Base-by-base conservation (phyloP, 768 basidiomycete species). In the Porpolomopsis calyptriformis region DNA sequence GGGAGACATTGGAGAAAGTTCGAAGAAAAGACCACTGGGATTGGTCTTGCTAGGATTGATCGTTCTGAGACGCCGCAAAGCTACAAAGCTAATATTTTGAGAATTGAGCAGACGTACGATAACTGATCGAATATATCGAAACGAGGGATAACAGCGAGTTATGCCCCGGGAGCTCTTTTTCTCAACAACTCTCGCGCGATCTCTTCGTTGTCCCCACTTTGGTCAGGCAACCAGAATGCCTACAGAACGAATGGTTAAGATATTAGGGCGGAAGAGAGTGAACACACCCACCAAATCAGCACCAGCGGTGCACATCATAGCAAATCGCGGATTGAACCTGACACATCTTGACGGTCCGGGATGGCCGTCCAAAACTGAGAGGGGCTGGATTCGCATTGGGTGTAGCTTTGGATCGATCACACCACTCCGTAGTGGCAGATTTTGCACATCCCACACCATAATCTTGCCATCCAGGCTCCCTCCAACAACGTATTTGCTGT, bases 281-380 rank as follows among this genome's bases (percentile, higher is more conserved):
- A 33, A 51, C 43, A 14, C 8, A 62, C 73, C 52, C 53, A 92
- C 93, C 68, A 96, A 59, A 58, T 93, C 89, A 49, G 77, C 70
- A 14, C 90, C 89, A 22, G 87, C 89, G 9, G 78, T 78, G 48
- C 77, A 80, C 71, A 97, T 72, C 90, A 97, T 94, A 24, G 83
- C 82, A 49, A 76, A 73, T 47, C 87, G 77, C 6, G 93, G 92
- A 60, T 96, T 98, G 60, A 93, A 94, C 55, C 71, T 78, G 2
- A 96, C 86, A 48, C 88, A 91, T 58, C 96, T 70, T 19, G 82
- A 76, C 24, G 88, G 83, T 4, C 87, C 87, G 1, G 81, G 78
- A 58, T 93, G 89, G 0, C 87, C 89, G 36, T 89, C 86, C 45
- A 89, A 60, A 18, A 59, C 68, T 4, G 66, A 60, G 6, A 70